Conservation (phyloP, 1,139 yeast genomes). For the Diutina pseudorugosa region DNA sequence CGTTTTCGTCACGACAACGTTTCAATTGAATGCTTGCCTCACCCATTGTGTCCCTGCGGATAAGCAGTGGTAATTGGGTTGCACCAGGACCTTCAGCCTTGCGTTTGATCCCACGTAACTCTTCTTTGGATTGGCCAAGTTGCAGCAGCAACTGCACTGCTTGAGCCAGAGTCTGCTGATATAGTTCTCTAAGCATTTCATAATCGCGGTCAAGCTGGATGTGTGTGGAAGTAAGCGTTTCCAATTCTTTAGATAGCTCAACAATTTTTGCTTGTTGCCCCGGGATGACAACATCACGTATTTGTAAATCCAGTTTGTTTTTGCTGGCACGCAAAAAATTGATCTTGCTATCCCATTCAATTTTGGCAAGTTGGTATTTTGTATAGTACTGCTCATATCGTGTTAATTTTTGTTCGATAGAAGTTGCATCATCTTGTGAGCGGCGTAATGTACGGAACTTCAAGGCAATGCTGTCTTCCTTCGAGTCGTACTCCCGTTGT, state of each 20-base stretch:
- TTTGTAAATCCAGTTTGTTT: neutral
- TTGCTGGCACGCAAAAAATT: neutral
- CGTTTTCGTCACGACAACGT: neutral
- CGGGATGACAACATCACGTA: neutral
- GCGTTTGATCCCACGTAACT: neutral
- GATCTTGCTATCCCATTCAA: neutral
- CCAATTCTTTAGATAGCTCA: neutral
- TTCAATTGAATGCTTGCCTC: neutral
- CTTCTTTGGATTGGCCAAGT: neutral
- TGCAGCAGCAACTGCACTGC: neutral
- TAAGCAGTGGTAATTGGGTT: neutral
- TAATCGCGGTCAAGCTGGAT: neutral
- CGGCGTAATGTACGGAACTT: constrained; percentile 34
- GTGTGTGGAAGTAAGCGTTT: neutral
- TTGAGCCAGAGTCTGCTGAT: constrained; percentile 1
- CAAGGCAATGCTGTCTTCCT: constrained; percentile 35
- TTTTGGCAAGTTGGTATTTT: neutral
- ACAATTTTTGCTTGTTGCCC: neutral
- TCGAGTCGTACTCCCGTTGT: constrained; percentile 38
- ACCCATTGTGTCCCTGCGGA: neutral
- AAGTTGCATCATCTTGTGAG: constrained; percentile 35
- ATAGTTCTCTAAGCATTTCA: neutral
- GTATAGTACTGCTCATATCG: constrained; percentile 18
- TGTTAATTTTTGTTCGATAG: constrained; percentile 33
- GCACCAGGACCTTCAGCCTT: neutral